Base-by-base conservation (phyloP, 352 stramenopile genomes). In the Phytophthora cactorum region DNA sequence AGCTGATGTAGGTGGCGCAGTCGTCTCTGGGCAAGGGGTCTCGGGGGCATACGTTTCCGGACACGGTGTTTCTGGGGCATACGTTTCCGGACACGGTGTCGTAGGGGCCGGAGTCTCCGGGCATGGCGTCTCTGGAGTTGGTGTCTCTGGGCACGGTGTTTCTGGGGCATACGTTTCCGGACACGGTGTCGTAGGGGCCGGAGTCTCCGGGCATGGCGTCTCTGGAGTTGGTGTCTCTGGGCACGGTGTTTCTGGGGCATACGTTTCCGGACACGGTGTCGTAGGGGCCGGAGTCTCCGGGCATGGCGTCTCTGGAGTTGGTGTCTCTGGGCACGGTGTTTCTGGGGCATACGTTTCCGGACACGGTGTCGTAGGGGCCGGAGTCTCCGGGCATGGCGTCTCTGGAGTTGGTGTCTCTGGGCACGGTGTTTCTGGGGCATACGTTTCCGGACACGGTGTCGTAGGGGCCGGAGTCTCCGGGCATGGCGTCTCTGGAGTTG, bases 271-370 rank as follows among this genome's bases (percentile, higher is more conserved):
- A 22, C 17, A 22, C 17, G 51, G 51, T 36, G 15, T 10, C 4
- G 51, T 34, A n/a, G n/a, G n/a, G n/a, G n/a, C n/a, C n/a, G n/a
- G n/a, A n/a, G n/a, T n/a, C n/a, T n/a, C n/a, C n/a, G n/a, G n/a
- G n/a, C n/a, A n/a, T n/a, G n/a, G n/a, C n/a, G n/a, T n/a, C n/a
- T n/a, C n/a, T n/a, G n/a, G n/a, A n/a, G n/a, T n/a, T n/a, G n/a
- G n/a, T 9, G 52, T 59, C 38, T 59, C 52, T 1, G 52, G 52
- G 25, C 52, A 59, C 12, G 52, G 52, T 1, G 52, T 59, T 11
- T n/a, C 15, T 11, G 52, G 52, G 1, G 17, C 5, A 0, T 36
- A 17, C 1, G 52, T 59, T 10, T 31, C 44, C 4, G 17, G 22
- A 17, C 22, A 50, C 1, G 44, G 44, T 31, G 44, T 22, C 22